A percentile compares a stretch with the other conserved stretches of the same genome.
These are phyloP conservation scores for Brassica hybrid DNA, from an alignment of 441 rosid species.

Conservation along the genomic window DNA sequence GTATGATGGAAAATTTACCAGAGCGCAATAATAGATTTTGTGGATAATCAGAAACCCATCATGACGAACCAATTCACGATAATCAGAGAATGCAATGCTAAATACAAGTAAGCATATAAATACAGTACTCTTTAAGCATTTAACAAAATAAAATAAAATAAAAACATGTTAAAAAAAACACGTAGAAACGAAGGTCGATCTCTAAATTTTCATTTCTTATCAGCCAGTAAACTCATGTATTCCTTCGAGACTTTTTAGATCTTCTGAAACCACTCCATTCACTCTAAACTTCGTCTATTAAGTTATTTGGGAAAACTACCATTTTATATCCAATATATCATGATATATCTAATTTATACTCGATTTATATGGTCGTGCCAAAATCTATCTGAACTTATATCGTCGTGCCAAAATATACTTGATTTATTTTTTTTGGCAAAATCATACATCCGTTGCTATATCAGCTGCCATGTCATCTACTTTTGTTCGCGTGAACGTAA, in stretches of 20 bases:
- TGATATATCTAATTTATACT: too few species aligned
- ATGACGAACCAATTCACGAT: background rate
- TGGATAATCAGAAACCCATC: too few species aligned
- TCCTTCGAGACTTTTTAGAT: background rate
- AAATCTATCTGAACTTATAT: too few species aligned
- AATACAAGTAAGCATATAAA: background rate
- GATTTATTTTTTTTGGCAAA: too few species aligned
- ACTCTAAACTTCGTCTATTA: background rate
- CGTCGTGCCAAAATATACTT: too few species aligned
- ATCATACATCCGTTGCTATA: too few species aligned
- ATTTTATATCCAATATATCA: too few species aligned
- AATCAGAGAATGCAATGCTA: background rate
- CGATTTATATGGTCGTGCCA: too few species aligned
- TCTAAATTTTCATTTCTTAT: background rate
- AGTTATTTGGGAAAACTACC: background rate
- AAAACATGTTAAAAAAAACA: background rate
- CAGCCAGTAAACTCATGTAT: background rate
- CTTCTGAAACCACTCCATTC: background rate
- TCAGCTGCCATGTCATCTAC: too few species aligned
- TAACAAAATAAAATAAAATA: background rate
- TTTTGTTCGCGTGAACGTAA: too few species aligned
- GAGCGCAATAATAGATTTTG: too few species aligned
- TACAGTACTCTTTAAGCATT: background rate
- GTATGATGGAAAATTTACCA: too few species aligned
- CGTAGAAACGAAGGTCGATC: background rate